Conservation (phyloP, 345 rosid species). For the Erodium maritimum region DNA sequence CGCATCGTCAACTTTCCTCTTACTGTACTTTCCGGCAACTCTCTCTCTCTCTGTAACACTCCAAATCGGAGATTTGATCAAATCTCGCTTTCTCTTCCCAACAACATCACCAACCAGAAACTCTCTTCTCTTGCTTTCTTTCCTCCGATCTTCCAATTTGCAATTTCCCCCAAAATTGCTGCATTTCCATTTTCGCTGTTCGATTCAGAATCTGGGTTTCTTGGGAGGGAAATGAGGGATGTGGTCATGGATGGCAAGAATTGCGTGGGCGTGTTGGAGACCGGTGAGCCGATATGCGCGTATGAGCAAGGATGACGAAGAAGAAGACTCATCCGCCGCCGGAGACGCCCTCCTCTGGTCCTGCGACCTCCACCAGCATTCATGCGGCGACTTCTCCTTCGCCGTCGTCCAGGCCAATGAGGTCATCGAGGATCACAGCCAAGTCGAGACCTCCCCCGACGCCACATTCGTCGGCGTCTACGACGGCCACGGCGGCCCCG, state of each 20-base stretch:
- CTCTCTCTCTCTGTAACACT: too few species aligned
- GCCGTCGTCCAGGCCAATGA: slow-evolving; percentile 85
- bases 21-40: background rate
- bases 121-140: slow-evolving; percentile 5
- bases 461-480: slow-evolving; percentile 76
- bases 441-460: slow-evolving; percentile 58
- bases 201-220: background rate
- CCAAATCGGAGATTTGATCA: too few species aligned
- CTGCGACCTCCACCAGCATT: slow-evolving; percentile 63
- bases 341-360: slow-evolving; percentile 60
- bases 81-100: background rate
- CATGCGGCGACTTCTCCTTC: slow-evolving; percentile 75
- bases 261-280: slow-evolving; percentile 61
- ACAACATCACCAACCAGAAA: background rate
- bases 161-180: background rate
- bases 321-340: slow-evolving; percentile 18
- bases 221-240: slow-evolving; percentile 78
- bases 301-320: slow-evolving; percentile 60
- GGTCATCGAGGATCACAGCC: slow-evolving; percentile 77
- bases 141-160: slow-evolving; percentile 1
- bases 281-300: slow-evolving; percentile 67
- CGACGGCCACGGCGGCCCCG: slow-evolving; percentile 97
- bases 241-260: slow-evolving; percentile 68
- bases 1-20: slow-evolving; percentile 24
- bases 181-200: background rate